Conservation (phyloP, 75 land plant genomes). For the Gnetum montanum region DNA sequence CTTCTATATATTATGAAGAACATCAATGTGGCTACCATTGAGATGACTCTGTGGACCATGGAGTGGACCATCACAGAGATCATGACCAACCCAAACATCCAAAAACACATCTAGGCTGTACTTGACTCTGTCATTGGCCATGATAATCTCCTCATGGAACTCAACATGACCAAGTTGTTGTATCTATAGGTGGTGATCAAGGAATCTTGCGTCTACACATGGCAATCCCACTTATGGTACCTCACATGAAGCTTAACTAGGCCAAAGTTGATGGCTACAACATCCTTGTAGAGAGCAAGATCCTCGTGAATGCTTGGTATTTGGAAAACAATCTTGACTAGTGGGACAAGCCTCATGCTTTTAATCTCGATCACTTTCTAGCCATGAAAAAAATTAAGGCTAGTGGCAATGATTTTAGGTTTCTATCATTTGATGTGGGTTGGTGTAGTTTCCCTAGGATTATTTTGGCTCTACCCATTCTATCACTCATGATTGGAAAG, state of each 20-base stretch:
- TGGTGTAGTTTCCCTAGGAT: slow-evolving; percentile 94
- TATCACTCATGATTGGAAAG: slow-evolving; percentile 69
- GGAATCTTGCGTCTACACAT: slow-evolving; percentile 83
- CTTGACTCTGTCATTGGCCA: slow-evolving; percentile 64
- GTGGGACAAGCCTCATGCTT: slow-evolving; percentile 82
- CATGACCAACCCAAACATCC: slow-evolving; percentile 87
- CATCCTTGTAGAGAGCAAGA: slow-evolving; percentile 94
- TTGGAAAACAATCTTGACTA: slow-evolving; percentile 74
- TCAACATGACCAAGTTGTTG: slow-evolving; percentile 45
- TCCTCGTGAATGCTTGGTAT: slow-evolving; percentile 95
- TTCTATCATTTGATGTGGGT: slow-evolving; percentile 82
- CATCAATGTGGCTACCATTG: slow-evolving; percentile 72
- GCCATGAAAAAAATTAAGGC: slow-evolving; percentile 79
- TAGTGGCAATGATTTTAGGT: slow-evolving; percentile 87
- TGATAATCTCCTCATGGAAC: slow-evolving; percentile 66
- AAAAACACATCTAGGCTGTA: slow-evolving; percentile 51
- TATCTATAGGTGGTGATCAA: slow-evolving; percentile 87
- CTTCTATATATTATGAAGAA: slow-evolving; percentile 92
- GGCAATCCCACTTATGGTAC: slow-evolving; percentile 93
- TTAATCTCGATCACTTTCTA: slow-evolving; percentile 82
- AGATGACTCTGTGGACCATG: slow-evolving; percentile 91
- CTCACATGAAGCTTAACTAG: slow-evolving; percentile 94
- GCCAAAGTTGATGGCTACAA: slow-evolving; percentile 89
- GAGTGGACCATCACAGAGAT: slow-evolving; percentile 96
- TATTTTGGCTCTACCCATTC: slow-evolving; percentile 77